A percentile compares a stretch with the other conserved stretches of the same genome.
phyloP scores from a whole-genome alignment of 164 flowering plant species.

The Sedum album region DNA sequence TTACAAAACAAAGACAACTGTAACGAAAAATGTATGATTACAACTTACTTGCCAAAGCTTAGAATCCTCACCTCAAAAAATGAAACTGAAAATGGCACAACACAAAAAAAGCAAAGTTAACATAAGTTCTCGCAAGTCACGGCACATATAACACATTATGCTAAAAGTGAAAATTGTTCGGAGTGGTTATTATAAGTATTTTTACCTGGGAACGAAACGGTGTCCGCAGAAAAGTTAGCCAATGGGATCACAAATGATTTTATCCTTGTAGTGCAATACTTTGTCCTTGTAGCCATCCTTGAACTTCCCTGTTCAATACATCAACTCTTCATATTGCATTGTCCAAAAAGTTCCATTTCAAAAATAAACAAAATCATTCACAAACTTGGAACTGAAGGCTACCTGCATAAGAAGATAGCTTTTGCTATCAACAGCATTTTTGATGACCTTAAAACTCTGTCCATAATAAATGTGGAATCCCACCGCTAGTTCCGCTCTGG shows the following conservation, averaged over 20 bases:
- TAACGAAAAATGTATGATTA: background rate
- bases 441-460: slow-evolving; percentile 93
- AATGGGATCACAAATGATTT: slow-evolving; percentile 76
- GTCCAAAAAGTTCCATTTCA: background rate
- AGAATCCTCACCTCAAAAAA: slow-evolving; percentile 82
- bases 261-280: slow-evolving; percentile 82
- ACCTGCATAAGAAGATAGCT: slow-evolving; percentile 96
- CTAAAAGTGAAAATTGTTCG: background rate
- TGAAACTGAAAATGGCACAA: slow-evolving; percentile 48
- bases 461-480: slow-evolving; percentile 77
- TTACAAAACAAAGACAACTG: background rate
- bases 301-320: slow-evolving; percentile 40
- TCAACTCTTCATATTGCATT: background rate
- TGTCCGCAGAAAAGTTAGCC: slow-evolving; percentile 62
- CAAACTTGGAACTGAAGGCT: background rate
- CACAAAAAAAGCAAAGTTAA: background rate
- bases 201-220: slow-evolving; percentile 56
- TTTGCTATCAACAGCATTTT: slow-evolving; percentile 67
- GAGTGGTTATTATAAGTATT: background rate
- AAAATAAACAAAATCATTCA: background rate
- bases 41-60: slow-evolving; percentile 9
- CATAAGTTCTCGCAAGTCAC: background rate
- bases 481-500: slow-evolving; percentile 63
- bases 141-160: background rate
- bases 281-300: slow-evolving; percentile 68